A percentile compares a stretch with the other conserved stretches of the same genome.
Evolutionary conservation across 2,329 filamentous ascomycete genomes (phyloP).

Genomic region (Westerdykella sp.): DNA sequence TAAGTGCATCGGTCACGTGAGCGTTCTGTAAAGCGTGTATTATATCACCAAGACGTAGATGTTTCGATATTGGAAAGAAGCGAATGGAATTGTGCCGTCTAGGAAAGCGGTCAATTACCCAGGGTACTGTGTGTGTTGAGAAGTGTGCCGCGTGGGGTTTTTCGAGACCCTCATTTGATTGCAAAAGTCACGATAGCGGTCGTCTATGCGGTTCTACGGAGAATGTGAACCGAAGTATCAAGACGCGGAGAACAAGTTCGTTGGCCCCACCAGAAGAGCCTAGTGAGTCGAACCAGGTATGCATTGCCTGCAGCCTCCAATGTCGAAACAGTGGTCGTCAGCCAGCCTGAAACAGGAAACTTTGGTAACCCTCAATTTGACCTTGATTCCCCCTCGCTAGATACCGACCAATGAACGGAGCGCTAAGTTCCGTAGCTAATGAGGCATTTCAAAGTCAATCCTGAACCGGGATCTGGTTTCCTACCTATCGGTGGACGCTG

Average conservation of each 20-base stretch:
- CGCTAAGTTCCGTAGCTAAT: constrained; percentile 38
- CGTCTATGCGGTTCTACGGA: constrained; percentile 21
- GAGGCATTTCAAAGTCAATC: not conserved
- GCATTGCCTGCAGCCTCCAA: constrained; percentile 32
- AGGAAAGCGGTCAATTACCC: no score
- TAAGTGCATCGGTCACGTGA: constrained; percentile 11
- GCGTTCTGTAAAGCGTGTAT: constrained; percentile 19
- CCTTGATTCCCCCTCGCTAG: constrained; percentile 39
- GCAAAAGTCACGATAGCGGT: constrained; percentile 12
- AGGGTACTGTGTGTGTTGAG: no score
- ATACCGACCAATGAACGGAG: constrained; percentile 6
- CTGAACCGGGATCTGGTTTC: constrained; percentile 2
- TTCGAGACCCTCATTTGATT: constrained; percentile 5
- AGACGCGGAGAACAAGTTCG: constrained; percentile 34
- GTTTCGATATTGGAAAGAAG: not conserved
- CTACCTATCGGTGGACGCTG: constrained; percentile 47
- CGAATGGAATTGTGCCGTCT: no score
- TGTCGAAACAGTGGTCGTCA: constrained; percentile 31
- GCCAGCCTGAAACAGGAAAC: constrained; percentile 28
- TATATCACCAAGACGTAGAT: constrained; percentile 5
- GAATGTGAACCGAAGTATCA: constrained; percentile 30
- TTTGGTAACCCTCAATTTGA: constrained; percentile 34
- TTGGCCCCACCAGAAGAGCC: constrained; percentile 43
- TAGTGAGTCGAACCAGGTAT: constrained; percentile 20
- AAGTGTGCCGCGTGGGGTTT: no score